Evolutionary conservation across 148 eudicot genomes (phyloP).

Genomic region (Vaccinium corymbosum): DNA sequence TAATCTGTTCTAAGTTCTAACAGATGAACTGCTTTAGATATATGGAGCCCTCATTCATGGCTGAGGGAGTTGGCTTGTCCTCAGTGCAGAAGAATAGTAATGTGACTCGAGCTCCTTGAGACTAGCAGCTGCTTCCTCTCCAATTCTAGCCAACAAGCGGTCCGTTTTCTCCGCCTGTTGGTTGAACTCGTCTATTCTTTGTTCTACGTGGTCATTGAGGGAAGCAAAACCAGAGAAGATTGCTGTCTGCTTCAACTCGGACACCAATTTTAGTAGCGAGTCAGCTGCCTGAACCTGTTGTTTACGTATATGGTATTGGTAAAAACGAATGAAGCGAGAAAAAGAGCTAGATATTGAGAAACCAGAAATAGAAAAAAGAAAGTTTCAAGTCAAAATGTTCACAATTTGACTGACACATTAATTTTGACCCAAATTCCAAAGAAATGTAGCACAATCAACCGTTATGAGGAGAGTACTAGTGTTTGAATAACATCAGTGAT

Average conservation of each 20-base stretch:
- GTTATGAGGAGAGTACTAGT: neutral
- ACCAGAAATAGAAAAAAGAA: neutral
- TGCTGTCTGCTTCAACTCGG: conserved; percentile 85
- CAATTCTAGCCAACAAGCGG: conserved; percentile 50
- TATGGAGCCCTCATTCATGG: conserved; percentile 11
- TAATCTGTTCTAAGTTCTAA: neutral
- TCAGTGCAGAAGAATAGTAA: conserved; percentile 61
- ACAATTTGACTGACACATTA: neutral
- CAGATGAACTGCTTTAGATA: neutral
- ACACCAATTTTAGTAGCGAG: conserved; percentile 72
- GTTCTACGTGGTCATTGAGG: conserved; percentile 82
- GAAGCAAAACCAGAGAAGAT: conserved; percentile 88
- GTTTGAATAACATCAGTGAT: neutral
- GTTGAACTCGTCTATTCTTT: conserved; percentile 59
- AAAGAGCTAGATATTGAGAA: neutral
- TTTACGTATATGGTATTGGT: neutral
- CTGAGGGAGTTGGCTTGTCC: conserved; percentile 29
- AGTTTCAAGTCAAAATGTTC: neutral
- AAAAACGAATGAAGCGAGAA: neutral
- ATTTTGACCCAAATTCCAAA: neutral
- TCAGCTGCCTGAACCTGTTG: conserved; percentile 89
- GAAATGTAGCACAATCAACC: neutral
- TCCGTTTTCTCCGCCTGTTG: conserved; percentile 60
- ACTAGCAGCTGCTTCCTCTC: conserved; percentile 90
- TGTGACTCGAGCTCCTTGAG: conserved; percentile 84